phyloP scores from a whole-genome alignment of 2,329 filamentous ascomycete genomes.

The Pyrenophora tritici-repentis region DNA sequence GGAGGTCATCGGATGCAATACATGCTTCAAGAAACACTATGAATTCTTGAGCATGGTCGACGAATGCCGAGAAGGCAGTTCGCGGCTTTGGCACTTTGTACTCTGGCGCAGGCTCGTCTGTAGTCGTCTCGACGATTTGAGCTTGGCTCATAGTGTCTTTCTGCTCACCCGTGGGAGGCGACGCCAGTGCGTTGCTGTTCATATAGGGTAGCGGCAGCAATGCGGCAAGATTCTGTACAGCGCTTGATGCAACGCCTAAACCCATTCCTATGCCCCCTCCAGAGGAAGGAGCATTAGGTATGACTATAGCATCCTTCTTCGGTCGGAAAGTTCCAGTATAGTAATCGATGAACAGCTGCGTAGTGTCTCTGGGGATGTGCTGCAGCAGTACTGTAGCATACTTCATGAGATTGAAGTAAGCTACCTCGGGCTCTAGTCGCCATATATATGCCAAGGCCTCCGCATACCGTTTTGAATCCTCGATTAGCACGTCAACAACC shows the following conservation, averaged over 20 bases:
- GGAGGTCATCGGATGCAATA: conserved; percentile 71
- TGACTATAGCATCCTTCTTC: conserved; percentile 65
- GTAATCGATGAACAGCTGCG: conserved; percentile 89
- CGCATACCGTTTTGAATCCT: conserved; percentile 87
- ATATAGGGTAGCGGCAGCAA: conserved; percentile 86
- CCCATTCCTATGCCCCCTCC: conserved; percentile 49
- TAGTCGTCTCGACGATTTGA: conserved; percentile 58
- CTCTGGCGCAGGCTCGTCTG: conserved; percentile 57
- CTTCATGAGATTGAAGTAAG: conserved; percentile 89
- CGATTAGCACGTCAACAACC: conserved; percentile 93
- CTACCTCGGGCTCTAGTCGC: conserved; percentile 77
- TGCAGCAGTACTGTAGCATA: conserved; percentile 90
- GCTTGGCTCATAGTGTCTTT: conserved; percentile 61
- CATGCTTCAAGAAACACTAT: conserved; percentile 91
- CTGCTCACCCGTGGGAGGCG: conserved; percentile 58
- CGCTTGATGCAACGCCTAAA: conserved; percentile 64
- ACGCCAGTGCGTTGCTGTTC: conserved; percentile 64
- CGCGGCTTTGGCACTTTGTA: conserved; percentile 84
- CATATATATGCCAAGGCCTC: conserved; percentile 92
- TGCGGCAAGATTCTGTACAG: conserved; percentile 83
- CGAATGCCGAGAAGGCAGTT: conserved; percentile 93
- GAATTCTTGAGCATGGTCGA: conserved; percentile 90
- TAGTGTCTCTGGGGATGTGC: conserved; percentile 81
- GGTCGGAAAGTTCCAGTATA: conserved; percentile 85
- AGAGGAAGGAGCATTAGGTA: conserved; percentile 54